These are phyloP conservation scores for Chlorella sp. DNA, from an alignment of 139 green algal species.

Conservation along the genomic window DNA sequence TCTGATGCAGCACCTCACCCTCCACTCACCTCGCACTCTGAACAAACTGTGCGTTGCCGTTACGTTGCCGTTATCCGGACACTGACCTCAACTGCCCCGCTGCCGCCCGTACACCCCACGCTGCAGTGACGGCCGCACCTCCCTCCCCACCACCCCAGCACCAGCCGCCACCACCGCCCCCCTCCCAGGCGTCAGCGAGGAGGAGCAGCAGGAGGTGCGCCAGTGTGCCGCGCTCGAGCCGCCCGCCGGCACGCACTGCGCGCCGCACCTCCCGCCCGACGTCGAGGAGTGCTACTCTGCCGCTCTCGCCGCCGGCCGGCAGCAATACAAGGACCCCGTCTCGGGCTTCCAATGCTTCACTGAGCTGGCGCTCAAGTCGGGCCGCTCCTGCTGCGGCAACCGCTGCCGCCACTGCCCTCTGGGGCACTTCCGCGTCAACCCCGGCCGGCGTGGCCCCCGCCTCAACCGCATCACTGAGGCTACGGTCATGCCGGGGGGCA, in stretches of 20 bases:
- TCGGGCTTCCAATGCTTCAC: background rate
- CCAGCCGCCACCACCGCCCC: no score
- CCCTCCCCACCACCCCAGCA: no score
- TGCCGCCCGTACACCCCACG: no score
- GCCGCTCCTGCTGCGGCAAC: background rate
- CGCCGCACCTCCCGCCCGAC: background rate
- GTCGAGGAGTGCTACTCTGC: background rate
- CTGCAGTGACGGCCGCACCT: no score
- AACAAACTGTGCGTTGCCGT: no score
- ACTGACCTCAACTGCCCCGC: no score
- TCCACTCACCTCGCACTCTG: no score
- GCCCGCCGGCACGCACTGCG: background rate
- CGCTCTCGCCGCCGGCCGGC: background rate
- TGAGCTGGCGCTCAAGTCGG: background rate
- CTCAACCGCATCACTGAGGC: background rate
- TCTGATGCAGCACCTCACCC: no score
- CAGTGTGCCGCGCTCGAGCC: no score
- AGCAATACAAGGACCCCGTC: background rate
- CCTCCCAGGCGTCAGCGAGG: no score
- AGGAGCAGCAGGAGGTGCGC: background rate
- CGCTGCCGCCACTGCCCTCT: background rate
- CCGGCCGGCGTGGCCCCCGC: background rate
- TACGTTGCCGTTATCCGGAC: no score
- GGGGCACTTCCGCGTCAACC: background rate
- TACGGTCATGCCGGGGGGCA: background rate